Evolutionary conservation across 305 asterid species (phyloP).

Genomic region (Solanum chacoense): DNA sequence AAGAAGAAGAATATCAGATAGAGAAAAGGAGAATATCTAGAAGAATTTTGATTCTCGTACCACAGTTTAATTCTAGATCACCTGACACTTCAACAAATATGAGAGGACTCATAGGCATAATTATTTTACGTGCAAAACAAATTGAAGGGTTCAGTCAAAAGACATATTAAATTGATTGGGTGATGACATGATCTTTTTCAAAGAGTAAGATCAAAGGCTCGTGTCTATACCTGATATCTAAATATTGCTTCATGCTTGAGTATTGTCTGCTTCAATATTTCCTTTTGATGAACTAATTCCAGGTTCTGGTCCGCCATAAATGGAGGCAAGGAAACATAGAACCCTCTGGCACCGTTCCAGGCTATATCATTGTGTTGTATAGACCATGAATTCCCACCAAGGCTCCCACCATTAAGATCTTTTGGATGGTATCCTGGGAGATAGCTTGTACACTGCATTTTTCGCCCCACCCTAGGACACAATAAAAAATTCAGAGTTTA

Average conservation of each 20-base stretch:
- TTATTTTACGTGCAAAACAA: neutral
- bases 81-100: neutral
- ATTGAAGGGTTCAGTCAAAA: neutral
- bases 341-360: constrained; percentile 25
- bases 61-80: neutral
- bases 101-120: neutral
- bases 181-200: neutral
- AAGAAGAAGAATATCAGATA: neutral
- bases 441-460: constrained; percentile 48
- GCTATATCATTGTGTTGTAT: constrained; percentile 14
- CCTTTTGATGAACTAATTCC: constrained; percentile 28
- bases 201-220: neutral
- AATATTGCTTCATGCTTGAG: constrained; percentile 64
- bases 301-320: constrained; percentile 11
- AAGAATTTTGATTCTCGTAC: neutral
- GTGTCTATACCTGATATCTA: constrained; percentile 48
- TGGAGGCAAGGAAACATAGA: constrained; percentile 17
- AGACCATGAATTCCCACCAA: constrained; percentile 36
- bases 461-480: constrained; percentile 19
- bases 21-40: neutral
- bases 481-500: neutral
- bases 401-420: constrained; percentile 25
- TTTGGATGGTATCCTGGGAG: constrained; percentile 25
- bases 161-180: neutral
- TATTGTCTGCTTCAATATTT: constrained; percentile 39